A percentile compares a stretch with the other conserved stretches of the same genome.
These are phyloP conservation scores for Ascochyta fabae DNA, from an alignment of 2,329 filamentous ascomycete species.

Conservation along the genomic window DNA sequence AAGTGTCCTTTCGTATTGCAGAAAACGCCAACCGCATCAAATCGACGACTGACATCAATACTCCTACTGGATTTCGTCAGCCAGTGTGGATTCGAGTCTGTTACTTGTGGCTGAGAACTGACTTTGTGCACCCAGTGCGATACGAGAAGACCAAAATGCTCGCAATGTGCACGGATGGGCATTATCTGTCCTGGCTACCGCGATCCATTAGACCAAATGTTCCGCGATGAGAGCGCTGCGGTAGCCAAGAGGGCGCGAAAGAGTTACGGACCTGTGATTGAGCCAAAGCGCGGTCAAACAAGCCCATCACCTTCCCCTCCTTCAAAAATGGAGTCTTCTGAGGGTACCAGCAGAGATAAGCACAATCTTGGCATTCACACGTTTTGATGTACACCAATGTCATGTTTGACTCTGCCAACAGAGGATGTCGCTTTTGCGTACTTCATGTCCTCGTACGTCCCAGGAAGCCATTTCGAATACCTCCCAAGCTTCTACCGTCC, in stretches of 20 bases:
- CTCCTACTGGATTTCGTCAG: too few relatives aligned
- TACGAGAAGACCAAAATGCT: constrained; percentile 12
- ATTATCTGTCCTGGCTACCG: constrained; percentile 25
- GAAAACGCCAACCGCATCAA: too few relatives aligned
- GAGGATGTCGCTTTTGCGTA: constrained; percentile 15
- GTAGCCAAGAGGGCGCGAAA: constrained; percentile 18
- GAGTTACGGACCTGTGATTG: constrained; percentile 1
- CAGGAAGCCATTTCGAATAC: constrained; percentile 28
- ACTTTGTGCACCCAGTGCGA: constrained; percentile 18
- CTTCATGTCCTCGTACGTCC: constrained; percentile 26
- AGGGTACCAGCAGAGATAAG: too few relatives aligned
- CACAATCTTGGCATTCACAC: not conserved
- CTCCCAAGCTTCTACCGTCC: constrained; percentile 15
- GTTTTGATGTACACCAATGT: not conserved
- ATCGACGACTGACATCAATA: too few relatives aligned
- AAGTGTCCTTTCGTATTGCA: not conserved
- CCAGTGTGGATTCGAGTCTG: not conserved
- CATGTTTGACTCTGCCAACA: constrained; percentile 1
- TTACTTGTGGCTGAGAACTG: not conserved
- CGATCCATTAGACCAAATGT: constrained; percentile 19
- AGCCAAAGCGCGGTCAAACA: not conserved
- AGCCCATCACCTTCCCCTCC: not conserved
- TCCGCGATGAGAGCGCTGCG: constrained; percentile 22
- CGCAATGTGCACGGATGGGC: constrained; percentile 22
- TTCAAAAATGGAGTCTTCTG: not conserved